Base-by-base conservation (phyloP, 192 early-diverging fungal genomes). In the Thamnidium elegans region DNA sequence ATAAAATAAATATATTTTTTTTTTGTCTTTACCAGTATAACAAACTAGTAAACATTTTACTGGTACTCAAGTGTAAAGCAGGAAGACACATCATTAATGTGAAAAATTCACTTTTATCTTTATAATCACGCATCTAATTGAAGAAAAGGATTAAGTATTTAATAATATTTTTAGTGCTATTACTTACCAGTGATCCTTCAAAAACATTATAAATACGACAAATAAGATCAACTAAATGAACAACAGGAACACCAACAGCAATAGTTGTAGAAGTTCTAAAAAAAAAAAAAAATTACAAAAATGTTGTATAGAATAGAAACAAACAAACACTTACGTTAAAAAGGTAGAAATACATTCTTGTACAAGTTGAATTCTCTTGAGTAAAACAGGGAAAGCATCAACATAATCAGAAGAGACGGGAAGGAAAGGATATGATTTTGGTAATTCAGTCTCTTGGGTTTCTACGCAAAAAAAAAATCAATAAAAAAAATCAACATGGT, bases 41-140 rank as follows among this genome's bases (percentile, higher is more conserved):
- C 20, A 81, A 39, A 30, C 74, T 74, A 30, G 64, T 63, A 26
- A 86, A 45, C 13, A 86, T 23, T 59, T 76, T 69, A 44, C 76
- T 78, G 3, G 72, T 62, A 19, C 61, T 55, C 8, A 81, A 42
- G 46, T 80, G 76, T 30, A 83, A 55, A 7, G 71, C 70, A 19
- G 76, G 73, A 31, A 81, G 59, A 8, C 79, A 80, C 6, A 72
- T 54, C 61, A 86, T 77, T 2, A 86, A 42, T 11, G 69, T 74
- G 30, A 56, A 59, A 45, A 77, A 86, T 51, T 83, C 81, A 20
- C 65, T 71, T 19, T 76, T 79, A 39, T 86, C 84, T 55, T 74
- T 78, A 43, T 62, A 68, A 59, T 79, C 68, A 60, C 56, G 39
- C 64, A 70, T 66, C 78, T 79, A 63, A 5, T 50, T 48, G 11